Evolutionary conservation across 352 stramenopile genomes (phyloP).

Genomic region (Saprolegnia diclina): DNA sequence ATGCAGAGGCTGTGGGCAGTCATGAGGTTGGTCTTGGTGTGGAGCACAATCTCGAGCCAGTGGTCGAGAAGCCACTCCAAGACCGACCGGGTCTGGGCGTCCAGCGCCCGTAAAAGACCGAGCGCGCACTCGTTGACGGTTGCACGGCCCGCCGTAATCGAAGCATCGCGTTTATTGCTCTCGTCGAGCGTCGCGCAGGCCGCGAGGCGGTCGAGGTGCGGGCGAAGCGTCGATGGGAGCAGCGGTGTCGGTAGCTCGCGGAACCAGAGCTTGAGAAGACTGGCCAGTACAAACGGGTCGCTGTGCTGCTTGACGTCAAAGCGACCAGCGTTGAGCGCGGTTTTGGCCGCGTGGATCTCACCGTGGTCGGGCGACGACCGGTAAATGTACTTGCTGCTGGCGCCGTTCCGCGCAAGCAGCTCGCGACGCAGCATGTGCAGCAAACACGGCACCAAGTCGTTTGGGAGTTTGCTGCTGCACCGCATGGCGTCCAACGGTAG

Average conservation of each 20-base stretch:
- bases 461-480: slow-evolving; percentile 27
- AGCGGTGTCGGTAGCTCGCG: slow-evolving; percentile 46
- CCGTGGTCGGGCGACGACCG: slow-evolving; percentile 43
- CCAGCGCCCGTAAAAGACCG: slow-evolving; percentile 32
- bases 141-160: neutral
- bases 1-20: slow-evolving; percentile 43
- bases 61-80: slow-evolving; percentile 66
- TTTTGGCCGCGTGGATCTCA: slow-evolving; percentile 39
- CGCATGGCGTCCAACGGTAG: slow-evolving; percentile 42
- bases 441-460: slow-evolving; percentile 42
- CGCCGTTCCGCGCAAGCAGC: slow-evolving; percentile 39
- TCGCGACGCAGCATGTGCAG: slow-evolving; percentile 52
- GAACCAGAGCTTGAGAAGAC: slow-evolving; percentile 59
- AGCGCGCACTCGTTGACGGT: slow-evolving; percentile 21
- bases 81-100: slow-evolving; percentile 33
- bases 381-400: slow-evolving; percentile 54
- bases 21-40: slow-evolving; percentile 45
- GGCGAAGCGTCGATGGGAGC: slow-evolving; percentile 31
- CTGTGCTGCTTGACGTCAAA: slow-evolving; percentile 36
- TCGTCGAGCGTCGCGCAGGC: slow-evolving; percentile 20
- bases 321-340: slow-evolving; percentile 41
- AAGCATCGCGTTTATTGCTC: slow-evolving; percentile 12
- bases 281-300: slow-evolving; percentile 52
- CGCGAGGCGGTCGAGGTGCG: slow-evolving; percentile 20
- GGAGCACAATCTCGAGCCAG: slow-evolving; percentile 44